These are phyloP conservation scores for Kodamaea laetipori DNA, from an alignment of 805 yeast genomes.

Conservation along the genomic window DNA sequence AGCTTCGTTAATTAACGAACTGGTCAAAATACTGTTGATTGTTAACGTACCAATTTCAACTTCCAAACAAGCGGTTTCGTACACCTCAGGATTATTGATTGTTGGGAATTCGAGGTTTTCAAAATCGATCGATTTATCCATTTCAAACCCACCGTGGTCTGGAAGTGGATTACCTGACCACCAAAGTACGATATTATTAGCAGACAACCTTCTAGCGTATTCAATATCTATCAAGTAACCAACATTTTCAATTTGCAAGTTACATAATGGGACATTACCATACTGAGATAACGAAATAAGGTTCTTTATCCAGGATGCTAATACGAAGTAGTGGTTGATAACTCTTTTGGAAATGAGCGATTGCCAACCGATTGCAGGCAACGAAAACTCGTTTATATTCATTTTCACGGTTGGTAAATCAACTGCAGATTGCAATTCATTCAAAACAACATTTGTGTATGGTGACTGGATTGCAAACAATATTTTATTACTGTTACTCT, in stretches of 20 bases:
- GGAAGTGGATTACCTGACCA: constrained; percentile 85
- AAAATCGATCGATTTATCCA: constrained; percentile 57
- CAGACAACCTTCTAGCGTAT: constrained; percentile 74
- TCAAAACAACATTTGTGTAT: constrained; percentile 47
- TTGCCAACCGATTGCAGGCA: constrained; percentile 87
- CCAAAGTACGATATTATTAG: constrained; percentile 79
- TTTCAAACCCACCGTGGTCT: constrained; percentile 81
- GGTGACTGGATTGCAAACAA: constrained; percentile 78
- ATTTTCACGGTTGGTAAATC: constrained; percentile 67
- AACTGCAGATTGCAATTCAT: constrained; percentile 46
- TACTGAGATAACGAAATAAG: constrained; percentile 66
- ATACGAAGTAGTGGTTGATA: constrained; percentile 67
- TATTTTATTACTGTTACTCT: constrained; percentile 61
- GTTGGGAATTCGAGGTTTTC: constrained; percentile 66
- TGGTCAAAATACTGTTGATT: constrained; percentile 82
- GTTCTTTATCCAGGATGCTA: constrained; percentile 72
- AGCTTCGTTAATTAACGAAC: constrained; percentile 80
- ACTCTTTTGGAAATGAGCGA: constrained; percentile 61
- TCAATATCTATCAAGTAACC: constrained; percentile 81
- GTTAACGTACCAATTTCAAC: constrained; percentile 76
- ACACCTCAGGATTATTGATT: constrained; percentile 76
- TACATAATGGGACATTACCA: constrained; percentile 84
- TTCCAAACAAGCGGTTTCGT: constrained; percentile 76
- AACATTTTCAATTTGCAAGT: constrained; percentile 74
- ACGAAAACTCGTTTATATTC: constrained; percentile 55